Base-by-base conservation (phyloP, 2,329 filamentous ascomycete genomes). In the Cytospora paraplurivora region DNA sequence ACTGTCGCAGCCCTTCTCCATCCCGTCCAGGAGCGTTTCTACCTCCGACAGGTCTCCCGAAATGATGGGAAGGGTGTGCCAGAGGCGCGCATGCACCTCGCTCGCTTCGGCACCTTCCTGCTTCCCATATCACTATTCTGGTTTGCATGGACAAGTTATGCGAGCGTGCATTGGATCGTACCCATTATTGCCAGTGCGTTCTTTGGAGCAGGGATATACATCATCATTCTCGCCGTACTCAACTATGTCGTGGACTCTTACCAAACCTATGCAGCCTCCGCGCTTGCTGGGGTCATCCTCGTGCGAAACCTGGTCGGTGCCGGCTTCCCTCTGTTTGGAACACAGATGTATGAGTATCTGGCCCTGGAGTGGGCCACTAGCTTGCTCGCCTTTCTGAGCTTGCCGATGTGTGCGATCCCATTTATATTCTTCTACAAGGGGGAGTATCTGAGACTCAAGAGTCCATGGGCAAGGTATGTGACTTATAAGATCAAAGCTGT, bases 61-160 rank as follows among this genome's bases (percentile, higher is more conserved):
- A 63, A 59, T 27, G 62, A 63, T 10, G 62, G 62, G 21, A 63
- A 63, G 17, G 62, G 62, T 19, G 62, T 63, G 2, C 62, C 62
- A 4, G 62, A 63, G 35, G 62, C 62, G 6, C 56, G 62, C 15
- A 63, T 63, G 62, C 35, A 54, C 15, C 38, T 63, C 12, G 56
- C 62, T 1, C 51, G 62, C 15, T 53, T 53, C 34, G 56, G 56
- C 1, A 59, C 62, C 19, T 63, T 87, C 62, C 75, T 90, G n/a
- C 87, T 90, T 27, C 87, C 88, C 13, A 77, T 88, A 65, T 85
- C 86, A 15, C 74, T 92, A 1, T 90, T 91, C 72, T 85, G 87
- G 70, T 90, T 90, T 74, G 87, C 81, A 7, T 90, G 87, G 86
- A 89, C 87, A 15, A 86, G 85, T 27, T 88, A 85, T 72, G 71